phyloP scores from a whole-genome alignment of 2,329 filamentous ascomycete species.

The Neonectria coccinea region DNA sequence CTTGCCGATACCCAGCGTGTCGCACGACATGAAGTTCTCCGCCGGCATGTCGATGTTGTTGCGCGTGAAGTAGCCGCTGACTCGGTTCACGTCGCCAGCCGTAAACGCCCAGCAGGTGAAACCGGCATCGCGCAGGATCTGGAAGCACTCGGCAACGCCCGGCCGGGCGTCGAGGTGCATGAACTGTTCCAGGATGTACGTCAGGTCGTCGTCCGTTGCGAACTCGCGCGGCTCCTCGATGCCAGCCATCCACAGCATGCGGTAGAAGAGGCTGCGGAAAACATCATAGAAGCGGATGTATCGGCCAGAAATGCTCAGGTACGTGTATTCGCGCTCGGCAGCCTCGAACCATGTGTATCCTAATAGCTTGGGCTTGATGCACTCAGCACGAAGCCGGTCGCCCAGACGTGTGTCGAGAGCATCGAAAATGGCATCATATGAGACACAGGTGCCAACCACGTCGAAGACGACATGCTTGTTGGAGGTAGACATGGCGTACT shows the following conservation, averaged over 20 bases:
- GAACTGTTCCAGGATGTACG: constrained; percentile 55
- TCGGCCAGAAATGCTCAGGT: constrained; percentile 57
- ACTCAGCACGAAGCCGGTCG: constrained; percentile 51
- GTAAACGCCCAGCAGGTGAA: constrained; percentile 68
- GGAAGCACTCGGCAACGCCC: constrained; percentile 56
- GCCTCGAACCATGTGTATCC: constrained; percentile 61
- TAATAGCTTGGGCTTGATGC: constrained; percentile 57
- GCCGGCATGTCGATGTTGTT: constrained; percentile 61
- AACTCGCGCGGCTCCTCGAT: constrained; percentile 56
- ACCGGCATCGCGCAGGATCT: constrained; percentile 56
- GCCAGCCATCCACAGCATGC: constrained; percentile 58
- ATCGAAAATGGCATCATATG: constrained; percentile 57
- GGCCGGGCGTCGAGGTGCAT: constrained; percentile 51
- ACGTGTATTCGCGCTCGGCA: constrained; percentile 63
- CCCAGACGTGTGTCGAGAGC: constrained; percentile 57
- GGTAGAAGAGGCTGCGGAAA: constrained; percentile 60
- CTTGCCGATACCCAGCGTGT: constrained; percentile 61
- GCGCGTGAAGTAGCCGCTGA: constrained; percentile 64
- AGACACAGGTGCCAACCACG: constrained; percentile 64
- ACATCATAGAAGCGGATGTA: constrained; percentile 58
- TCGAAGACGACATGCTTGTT: constrained; percentile 62
- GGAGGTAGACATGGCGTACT: constrained; percentile 11
- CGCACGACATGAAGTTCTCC: constrained; percentile 65
- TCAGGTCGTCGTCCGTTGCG: constrained; percentile 56
- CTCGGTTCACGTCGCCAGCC: constrained; percentile 61